Evolutionary conservation across 805 yeast genomes (phyloP).

Genomic region (Barnettozyma vustinii): DNA sequence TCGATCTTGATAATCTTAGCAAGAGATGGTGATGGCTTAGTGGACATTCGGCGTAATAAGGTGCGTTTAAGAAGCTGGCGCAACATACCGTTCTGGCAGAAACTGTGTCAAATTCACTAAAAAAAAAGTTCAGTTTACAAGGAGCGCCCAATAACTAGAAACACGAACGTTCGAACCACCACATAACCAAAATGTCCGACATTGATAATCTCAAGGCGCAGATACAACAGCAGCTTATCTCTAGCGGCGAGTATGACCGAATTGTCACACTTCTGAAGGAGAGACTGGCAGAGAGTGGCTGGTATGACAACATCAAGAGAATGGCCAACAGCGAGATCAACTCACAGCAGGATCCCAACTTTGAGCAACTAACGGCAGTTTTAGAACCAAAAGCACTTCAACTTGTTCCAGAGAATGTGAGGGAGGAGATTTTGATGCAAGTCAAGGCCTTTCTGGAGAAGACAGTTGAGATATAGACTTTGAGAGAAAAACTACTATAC

Average conservation of each 20-base stretch:
- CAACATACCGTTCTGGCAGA: background rate
- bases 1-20: slow-evolving; percentile 29
- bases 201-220: slow-evolving; percentile 39
- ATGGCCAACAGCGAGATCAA: slow-evolving; percentile 47
- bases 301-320: slow-evolving; percentile 72
- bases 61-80: background rate
- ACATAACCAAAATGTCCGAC: slow-evolving; percentile 1
- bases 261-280: slow-evolving; percentile 60
- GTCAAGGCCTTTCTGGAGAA: slow-evolving; percentile 55
- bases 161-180: background rate
- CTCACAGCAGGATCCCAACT: slow-evolving; percentile 41
- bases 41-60: slow-evolving; percentile 8
- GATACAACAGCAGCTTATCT: slow-evolving; percentile 64
- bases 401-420: slow-evolving; percentile 64
- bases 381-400: slow-evolving; percentile 60
- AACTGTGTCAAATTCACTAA: background rate
- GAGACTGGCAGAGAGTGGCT: slow-evolving; percentile 70
- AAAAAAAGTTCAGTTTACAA: background rate
- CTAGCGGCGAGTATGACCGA: slow-evolving; percentile 75
- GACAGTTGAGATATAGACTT: slow-evolving; percentile 29
- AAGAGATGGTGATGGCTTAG: slow-evolving; percentile 31
- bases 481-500: background rate
- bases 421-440: slow-evolving; percentile 50
- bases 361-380: slow-evolving; percentile 43
- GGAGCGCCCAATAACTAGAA: background rate